phyloP scores from a whole-genome alignment of 176 grass and related monocot species.

The Eleusine coracana region DNA sequence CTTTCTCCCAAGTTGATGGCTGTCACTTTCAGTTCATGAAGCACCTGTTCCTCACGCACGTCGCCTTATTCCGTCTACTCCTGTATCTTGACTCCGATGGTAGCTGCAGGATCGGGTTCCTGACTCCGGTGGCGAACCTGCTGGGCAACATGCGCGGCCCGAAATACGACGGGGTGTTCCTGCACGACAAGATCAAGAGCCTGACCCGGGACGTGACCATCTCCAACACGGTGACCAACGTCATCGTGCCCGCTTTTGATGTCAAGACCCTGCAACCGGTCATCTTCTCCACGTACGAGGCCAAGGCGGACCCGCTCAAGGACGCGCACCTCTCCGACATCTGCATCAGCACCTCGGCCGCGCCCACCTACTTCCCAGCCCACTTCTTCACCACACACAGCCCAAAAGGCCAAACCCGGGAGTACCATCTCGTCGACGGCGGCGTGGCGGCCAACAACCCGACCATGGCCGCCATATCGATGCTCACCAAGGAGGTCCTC shows the following conservation, averaged over 20 bases:
- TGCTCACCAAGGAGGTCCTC: slow-evolving; percentile 52
- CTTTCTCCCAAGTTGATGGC: background rate
- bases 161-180: slow-evolving; percentile 63
- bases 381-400: slow-evolving; percentile 42
- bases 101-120: background rate
- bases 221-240: slow-evolving; percentile 53
- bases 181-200: slow-evolving; percentile 53
- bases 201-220: slow-evolving; percentile 36
- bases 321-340: slow-evolving; percentile 71
- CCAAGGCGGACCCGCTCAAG: slow-evolving; percentile 32
- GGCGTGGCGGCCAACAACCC: slow-evolving; percentile 77
- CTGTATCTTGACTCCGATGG: background rate
- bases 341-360: slow-evolving; percentile 77
- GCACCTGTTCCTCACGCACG: background rate
- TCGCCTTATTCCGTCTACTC: background rate
- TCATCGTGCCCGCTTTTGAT: slow-evolving; percentile 67
- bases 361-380: slow-evolving; percentile 63
- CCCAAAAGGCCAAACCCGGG: background rate
- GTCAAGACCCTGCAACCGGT: slow-evolving; percentile 57
- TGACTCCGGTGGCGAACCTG: background rate
- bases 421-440: slow-evolving; percentile 64
- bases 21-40: background rate
- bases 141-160: slow-evolving; percentile 2
- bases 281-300: slow-evolving; percentile 70
- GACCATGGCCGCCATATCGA: slow-evolving; percentile 47